phyloP scores from a whole-genome alignment of 306 rosid species.

The Cicer chorassanicum region DNA sequence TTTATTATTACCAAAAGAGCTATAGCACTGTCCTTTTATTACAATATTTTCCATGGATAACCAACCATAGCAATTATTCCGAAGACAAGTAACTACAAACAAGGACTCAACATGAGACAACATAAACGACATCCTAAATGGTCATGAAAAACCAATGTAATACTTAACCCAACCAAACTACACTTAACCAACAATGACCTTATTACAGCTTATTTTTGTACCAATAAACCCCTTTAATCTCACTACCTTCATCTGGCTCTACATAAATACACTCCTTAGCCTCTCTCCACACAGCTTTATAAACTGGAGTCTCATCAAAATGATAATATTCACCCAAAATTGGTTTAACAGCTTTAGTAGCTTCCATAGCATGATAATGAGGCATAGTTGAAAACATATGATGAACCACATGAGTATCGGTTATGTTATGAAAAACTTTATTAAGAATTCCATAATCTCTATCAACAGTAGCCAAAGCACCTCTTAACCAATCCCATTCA shows the following conservation, averaged over 20 bases:
- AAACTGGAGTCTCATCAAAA: constrained; percentile 66
- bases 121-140: not conserved
- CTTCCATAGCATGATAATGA: constrained; percentile 87
- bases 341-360: constrained; percentile 73
- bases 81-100: not conserved
- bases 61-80: not conserved
- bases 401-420: constrained; percentile 46
- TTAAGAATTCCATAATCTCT: constrained; percentile 46
- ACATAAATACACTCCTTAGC: constrained; percentile 78
- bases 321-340: constrained; percentile 78
- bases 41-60: too few species aligned
- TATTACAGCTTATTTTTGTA: constrained; percentile 56
- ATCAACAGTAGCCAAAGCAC: constrained; percentile 45
- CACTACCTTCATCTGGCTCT: constrained; percentile 59
- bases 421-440: constrained; percentile 44
- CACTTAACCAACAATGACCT: not conserved
- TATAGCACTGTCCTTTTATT: too few species aligned
- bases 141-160: not conserved
- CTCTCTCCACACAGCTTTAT: constrained; percentile 79
- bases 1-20: too few species aligned
- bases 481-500: constrained; percentile 50
- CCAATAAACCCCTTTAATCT: constrained; percentile 73
- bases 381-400: constrained; percentile 80
- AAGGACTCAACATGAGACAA: not conserved
- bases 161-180: not conserved